These are phyloP conservation scores for Mycena metata DNA, from an alignment of 768 basidiomycete genomes.

Conservation along the genomic window DNA sequence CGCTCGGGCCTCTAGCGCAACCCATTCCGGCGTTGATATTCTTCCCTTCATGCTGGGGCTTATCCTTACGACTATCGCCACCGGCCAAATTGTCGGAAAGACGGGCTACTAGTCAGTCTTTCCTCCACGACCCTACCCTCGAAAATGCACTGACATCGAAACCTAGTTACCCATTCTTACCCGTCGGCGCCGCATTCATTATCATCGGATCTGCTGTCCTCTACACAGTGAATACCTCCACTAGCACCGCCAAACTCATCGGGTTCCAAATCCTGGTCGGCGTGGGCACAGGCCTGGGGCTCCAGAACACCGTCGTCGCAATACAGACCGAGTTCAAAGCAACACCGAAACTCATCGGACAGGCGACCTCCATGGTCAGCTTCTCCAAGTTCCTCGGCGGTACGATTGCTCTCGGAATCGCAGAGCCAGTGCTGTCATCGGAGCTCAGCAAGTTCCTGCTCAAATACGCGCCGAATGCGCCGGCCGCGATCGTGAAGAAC, in stretches of 20 bases:
- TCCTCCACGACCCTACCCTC: too few relatives aligned
- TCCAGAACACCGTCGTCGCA: not conserved
- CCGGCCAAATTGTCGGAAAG: constrained; percentile 19
- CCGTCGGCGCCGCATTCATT: not conserved
- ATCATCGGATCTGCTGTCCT: not conserved
- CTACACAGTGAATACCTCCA: not conserved
- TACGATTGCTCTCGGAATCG: constrained; percentile 11
- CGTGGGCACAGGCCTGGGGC: not conserved
- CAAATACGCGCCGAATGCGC: constrained; percentile 34
- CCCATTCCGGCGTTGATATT: constrained; percentile 18
- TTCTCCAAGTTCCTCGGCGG: constrained; percentile 37
- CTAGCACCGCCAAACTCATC: not conserved
- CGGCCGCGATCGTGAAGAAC: constrained; percentile 19
- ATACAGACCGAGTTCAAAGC: constrained; percentile 22
- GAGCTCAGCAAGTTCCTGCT: constrained; percentile 26
- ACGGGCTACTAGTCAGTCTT: constrained; percentile 5
- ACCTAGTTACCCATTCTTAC: not conserved
- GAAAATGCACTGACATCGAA: too few relatives aligned
- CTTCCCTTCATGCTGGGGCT: constrained; percentile 21
- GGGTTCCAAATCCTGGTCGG: not conserved
- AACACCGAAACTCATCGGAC: constrained; percentile 15
- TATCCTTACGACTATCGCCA: not conserved
- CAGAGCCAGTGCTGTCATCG: constrained; percentile 29
- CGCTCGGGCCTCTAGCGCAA: not conserved
- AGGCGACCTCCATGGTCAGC: constrained; percentile 34